Conservation (phyloP, 2,329 filamentous ascomycete genomes). For the Aspergillus sp. region DNA sequence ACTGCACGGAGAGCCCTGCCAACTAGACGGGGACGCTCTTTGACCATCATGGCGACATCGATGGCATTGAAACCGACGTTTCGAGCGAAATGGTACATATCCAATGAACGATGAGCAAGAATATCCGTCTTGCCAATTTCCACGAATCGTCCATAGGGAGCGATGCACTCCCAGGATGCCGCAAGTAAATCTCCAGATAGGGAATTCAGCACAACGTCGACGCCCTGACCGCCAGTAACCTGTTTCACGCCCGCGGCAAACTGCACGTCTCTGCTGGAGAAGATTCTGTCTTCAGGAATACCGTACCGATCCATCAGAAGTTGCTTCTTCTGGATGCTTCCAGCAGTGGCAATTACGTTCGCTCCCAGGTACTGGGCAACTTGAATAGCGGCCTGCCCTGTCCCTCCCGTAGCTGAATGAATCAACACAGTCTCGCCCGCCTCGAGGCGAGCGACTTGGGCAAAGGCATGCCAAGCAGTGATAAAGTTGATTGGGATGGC, state of each 20-base stretch:
- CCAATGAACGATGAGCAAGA: slow-evolving; percentile 33
- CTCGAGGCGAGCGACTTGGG: slow-evolving; percentile 15
- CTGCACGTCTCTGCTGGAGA: slow-evolving; percentile 19
- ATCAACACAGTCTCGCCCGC: slow-evolving; percentile 18
- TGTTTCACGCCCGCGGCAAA: slow-evolving; percentile 13
- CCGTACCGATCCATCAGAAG: slow-evolving; percentile 17
- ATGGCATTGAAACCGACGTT: slow-evolving; percentile 42
- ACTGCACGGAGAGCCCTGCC: slow-evolving; percentile 12
- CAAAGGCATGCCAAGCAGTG: slow-evolving; percentile 16
- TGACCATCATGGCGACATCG: slow-evolving; percentile 30
- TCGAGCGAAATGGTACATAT: slow-evolving; percentile 43
- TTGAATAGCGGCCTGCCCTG: slow-evolving; percentile 23
- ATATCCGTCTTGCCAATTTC: slow-evolving; percentile 31
- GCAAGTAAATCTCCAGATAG: slow-evolving; percentile 17
- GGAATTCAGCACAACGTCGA: slow-evolving; percentile 24
- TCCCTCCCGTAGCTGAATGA: slow-evolving; percentile 22
- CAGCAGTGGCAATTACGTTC: slow-evolving; percentile 21
- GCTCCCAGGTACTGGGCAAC: slow-evolving; percentile 18
- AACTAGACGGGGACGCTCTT: slow-evolving; percentile 17
- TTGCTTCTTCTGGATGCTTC: slow-evolving; percentile 17
- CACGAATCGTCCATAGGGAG: slow-evolving; percentile 27
- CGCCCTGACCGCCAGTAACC: slow-evolving; percentile 14
- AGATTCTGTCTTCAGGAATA: slow-evolving; percentile 17
- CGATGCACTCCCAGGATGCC: slow-evolving; percentile 21
- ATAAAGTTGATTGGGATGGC: slow-evolving; percentile 15